These are phyloP conservation scores for Crassisporium funariophilum DNA, from an alignment of 768 basidiomycete genomes.

Conservation along the genomic window DNA sequence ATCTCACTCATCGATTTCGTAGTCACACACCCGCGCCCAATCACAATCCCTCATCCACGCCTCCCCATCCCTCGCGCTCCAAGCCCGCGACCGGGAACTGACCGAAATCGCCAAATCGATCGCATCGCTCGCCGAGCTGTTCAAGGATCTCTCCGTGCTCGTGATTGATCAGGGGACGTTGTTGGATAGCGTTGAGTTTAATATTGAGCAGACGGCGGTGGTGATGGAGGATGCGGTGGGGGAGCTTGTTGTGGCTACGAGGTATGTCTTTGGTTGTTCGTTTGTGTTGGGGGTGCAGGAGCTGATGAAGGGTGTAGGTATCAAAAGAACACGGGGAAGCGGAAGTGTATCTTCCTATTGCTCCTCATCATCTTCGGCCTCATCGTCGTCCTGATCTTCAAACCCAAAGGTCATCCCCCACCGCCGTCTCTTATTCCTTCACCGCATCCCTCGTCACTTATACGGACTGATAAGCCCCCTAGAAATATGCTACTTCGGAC, in stretches of 20 bases:
- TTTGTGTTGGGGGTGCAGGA: slow-evolving; percentile 10
- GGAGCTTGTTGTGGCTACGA: slow-evolving; percentile 81
- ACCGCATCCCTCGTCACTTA: slow-evolving; percentile 14
- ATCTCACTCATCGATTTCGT: too few relatives aligned
- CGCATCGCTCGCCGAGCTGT: slow-evolving; percentile 87
- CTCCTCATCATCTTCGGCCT: slow-evolving; percentile 88
- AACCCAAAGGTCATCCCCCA: slow-evolving; percentile 66
- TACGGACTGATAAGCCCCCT: slow-evolving; percentile 8
- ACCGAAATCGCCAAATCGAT: slow-evolving; percentile 92
- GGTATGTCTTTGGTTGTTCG: slow-evolving; percentile 46
- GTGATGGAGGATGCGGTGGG: slow-evolving; percentile 82
- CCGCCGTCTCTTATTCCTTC: slow-evolving; percentile 28
- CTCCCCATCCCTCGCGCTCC: slow-evolving; percentile 42
- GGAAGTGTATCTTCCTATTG: slow-evolving; percentile 92
- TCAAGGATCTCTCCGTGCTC: slow-evolving; percentile 90
- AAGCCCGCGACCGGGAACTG: slow-evolving; percentile 66
- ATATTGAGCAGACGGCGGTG: slow-evolving; percentile 88
- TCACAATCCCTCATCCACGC: slow-evolving; percentile 44
- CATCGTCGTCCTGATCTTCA: slow-evolving; percentile 88
- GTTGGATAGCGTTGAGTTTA: slow-evolving; percentile 95
- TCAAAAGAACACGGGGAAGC: slow-evolving; percentile 90
- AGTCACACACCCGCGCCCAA: slow-evolving; percentile 37
- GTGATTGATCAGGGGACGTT: slow-evolving; percentile 99
- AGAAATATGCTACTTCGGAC: not conserved
- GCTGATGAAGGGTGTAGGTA: slow-evolving; percentile 53